Evolutionary conservation across 2,329 filamentous ascomycete species (phyloP), one percentile per base, ranked within the genome.

Genomic region (Colletotrichum sidae): DNA sequence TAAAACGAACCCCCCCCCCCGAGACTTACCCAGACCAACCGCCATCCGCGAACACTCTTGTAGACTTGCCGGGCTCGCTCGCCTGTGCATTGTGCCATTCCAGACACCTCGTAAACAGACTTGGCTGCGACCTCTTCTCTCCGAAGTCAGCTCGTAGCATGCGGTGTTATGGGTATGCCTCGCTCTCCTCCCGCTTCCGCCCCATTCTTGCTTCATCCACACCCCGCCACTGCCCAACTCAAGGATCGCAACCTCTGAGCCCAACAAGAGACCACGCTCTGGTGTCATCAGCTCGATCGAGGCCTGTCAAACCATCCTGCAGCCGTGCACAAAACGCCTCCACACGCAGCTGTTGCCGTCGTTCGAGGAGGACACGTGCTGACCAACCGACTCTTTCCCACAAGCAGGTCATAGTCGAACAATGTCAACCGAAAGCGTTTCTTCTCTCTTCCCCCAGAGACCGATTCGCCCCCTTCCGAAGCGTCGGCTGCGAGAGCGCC

Each of bases 391-490:
- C 13, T 69, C 69, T 56, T 55, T 59, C 12, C 58, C 70, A 54
- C 66, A 55, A 57, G 56, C 75, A 86, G 83, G 79, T 76, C 74
- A 77, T 77, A 78, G 77, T 72, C 77, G 78, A 73, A 85, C 76
- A 63, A 90, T 90, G 86, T 88, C 87, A 73, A 83, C 89, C 70
- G 93, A 97, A 83, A 91, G 91, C 65, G 85, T 89, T 69, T 96
- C 93, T 66, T 88, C 92, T 65, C 84, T 93, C 73, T 97, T 92
- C 76, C 93, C 93, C 70, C 92, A 97, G 76, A 90, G 96, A 78
- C 92, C 95, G 67, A 99, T 99, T 76, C 91, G 94, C 75, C 96
- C 96, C 61, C 83, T 99, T 67, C 96, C 96, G 47, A 96, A 92
- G 80, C 91, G 94, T 73, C 91, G 92, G 69, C 86, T 99, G 59